phyloP scores from a whole-genome alignment of 2,329 filamentous ascomycete species.

The Aureobasidium sp. region DNA sequence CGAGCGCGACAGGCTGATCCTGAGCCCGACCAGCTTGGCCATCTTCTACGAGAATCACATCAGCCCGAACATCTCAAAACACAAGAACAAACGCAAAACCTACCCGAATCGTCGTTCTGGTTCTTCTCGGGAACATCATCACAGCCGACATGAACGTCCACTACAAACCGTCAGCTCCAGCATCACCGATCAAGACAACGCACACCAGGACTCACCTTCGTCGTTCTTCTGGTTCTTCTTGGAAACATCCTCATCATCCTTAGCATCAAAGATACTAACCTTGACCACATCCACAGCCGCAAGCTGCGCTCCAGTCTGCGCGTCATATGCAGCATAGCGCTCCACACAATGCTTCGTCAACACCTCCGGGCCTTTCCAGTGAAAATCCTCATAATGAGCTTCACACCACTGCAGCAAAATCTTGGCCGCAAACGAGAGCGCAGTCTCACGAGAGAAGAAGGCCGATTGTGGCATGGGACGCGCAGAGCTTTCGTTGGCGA shows the following conservation, averaged over 20 bases:
- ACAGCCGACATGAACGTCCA: no score
- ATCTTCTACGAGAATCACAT: background rate
- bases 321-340: background rate
- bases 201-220: background rate
- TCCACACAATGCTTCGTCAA: background rate
- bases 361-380: background rate
- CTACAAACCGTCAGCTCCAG: no score
- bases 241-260: background rate
- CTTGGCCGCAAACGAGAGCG: background rate
- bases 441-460: background rate
- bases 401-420: constrained; percentile 11
- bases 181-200: no score
- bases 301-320: background rate
- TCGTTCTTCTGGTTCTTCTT: background rate
- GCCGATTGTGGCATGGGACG: constrained; percentile 7
- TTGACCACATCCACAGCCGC: constrained; percentile 5
- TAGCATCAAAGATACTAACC: constrained; percentile 3
- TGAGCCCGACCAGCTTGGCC: background rate
- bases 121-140: background rate
- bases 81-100: background rate
- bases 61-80: background rate
- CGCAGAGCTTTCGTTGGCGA: background rate
- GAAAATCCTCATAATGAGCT: background rate
- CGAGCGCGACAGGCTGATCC: background rate
- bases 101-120: background rate